Percentiles rank a stretch among this genome's conserved stretches.
These are phyloP conservation scores for Penicillium atrosanguineum DNA, from an alignment of 495 filamentous ascomycete species.

Conservation along the genomic window DNA sequence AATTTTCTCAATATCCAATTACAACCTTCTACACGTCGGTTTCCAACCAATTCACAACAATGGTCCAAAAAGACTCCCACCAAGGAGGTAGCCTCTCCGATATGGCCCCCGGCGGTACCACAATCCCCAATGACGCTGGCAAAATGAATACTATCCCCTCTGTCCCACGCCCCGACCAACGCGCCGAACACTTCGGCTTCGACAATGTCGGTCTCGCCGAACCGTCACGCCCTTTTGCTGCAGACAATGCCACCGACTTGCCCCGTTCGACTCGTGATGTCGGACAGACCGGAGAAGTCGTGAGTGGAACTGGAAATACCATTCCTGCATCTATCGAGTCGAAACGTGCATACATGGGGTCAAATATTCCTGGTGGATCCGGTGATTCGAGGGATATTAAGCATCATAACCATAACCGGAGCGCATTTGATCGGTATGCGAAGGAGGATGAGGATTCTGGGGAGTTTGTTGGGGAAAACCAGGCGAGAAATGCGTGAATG, in stretches of 20 bases:
- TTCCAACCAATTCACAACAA: constrained; percentile 6
- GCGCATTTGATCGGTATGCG: constrained; percentile 39
- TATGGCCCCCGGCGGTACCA: constrained; percentile 53
- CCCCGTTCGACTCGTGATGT: constrained; percentile 48
- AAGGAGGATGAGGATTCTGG: constrained; percentile 23
- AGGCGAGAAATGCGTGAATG: constrained; percentile 4
- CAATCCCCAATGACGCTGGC: constrained; percentile 53
- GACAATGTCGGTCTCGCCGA: constrained; percentile 30
- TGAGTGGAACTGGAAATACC: constrained; percentile 51
- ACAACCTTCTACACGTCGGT: not conserved
- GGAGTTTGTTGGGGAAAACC: constrained; percentile 25
- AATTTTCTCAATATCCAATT: not conserved
- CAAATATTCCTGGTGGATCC: constrained; percentile 33
- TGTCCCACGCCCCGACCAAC: constrained; percentile 54
- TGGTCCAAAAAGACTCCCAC: constrained; percentile 28
- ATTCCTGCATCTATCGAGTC: constrained; percentile 44
- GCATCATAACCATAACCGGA: constrained; percentile 39
- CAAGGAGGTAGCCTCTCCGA: constrained; percentile 39
- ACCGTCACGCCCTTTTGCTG: constrained; percentile 41
- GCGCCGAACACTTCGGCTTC: constrained; percentile 27
- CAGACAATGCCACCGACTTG: constrained; percentile 52
- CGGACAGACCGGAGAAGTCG: constrained; percentile 45
- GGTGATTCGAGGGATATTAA: constrained; percentile 40
- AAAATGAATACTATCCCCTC: constrained; percentile 53
- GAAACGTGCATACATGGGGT: constrained; percentile 41